Evolutionary conservation across 202 grass and related monocot species (phyloP).

Genomic region (Hordeum pubiflorum): DNA sequence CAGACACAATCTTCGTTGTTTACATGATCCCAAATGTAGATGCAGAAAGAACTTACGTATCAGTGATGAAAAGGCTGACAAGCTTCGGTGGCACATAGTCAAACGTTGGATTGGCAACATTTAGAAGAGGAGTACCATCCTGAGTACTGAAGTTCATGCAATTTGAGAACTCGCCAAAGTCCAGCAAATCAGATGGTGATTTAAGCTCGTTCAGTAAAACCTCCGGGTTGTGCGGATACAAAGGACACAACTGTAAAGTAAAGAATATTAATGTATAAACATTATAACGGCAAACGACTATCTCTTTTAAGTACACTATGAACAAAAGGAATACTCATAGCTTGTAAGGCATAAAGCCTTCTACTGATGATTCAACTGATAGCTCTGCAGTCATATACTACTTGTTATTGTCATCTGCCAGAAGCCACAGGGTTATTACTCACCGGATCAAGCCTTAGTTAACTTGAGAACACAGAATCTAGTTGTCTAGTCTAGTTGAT

Average conservation of each 20-base stretch:
- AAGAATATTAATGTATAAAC: not conserved
- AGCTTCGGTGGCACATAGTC: constrained; percentile 93
- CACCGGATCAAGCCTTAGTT: not conserved
- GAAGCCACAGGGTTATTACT: constrained; percentile 4
- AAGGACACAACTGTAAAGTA: constrained; percentile 61
- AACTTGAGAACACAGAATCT: not conserved
- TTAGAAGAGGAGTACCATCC: constrained; percentile 61
- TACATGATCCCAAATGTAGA: not conserved
- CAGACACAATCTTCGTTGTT: not conserved
- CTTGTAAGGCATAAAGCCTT: constrained; percentile 7
- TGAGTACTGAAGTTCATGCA: constrained; percentile 76
- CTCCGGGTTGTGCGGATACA: constrained; percentile 93
- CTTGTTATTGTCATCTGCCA: not conserved
- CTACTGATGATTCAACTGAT: not conserved
- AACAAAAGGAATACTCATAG: not conserved
- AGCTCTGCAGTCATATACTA: constrained; percentile 5
- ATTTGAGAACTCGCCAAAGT: constrained; percentile 91
- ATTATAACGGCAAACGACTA: constrained; percentile 2
- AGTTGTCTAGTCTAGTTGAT: not conserved
- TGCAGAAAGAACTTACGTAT: constrained; percentile 58
- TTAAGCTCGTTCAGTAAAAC: constrained; percentile 87
- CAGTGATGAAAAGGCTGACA: constrained; percentile 89
- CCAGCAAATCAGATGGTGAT: constrained; percentile 85
- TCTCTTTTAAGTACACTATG: not conserved
- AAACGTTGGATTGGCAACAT: constrained; percentile 93